A percentile compares a stretch with the other conserved stretches of the same genome.
phyloP scores from a whole-genome alignment of 2,329 filamentous ascomycete species.

The Diaporthe citriasiana region DNA sequence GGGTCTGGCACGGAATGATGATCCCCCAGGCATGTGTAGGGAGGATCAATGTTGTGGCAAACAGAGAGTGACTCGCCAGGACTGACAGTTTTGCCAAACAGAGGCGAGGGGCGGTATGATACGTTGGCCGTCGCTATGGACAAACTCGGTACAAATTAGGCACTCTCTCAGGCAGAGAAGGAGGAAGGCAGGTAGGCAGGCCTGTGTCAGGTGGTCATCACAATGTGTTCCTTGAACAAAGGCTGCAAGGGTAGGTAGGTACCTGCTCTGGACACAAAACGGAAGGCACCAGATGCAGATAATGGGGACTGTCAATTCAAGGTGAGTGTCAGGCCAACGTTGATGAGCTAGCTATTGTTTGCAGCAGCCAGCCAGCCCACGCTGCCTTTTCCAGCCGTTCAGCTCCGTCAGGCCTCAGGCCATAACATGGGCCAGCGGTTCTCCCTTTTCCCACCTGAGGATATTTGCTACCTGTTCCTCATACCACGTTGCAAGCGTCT shows the following conservation, averaged over 20 bases:
- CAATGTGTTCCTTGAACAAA: slow-evolving; percentile 1
- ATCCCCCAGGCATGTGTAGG: neutral
- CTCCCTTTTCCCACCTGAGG: slow-evolving; percentile 60
- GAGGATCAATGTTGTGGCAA: neutral
- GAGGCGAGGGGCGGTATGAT: neutral
- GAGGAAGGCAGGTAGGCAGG: slow-evolving; percentile 1
- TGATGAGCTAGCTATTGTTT: neutral
- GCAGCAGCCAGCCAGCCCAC: neutral
- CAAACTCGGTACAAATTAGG: neutral
- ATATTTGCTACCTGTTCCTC: slow-evolving; percentile 75
- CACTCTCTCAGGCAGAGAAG: neutral
- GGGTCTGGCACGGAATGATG: too few relatives aligned
- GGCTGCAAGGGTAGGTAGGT: neutral
- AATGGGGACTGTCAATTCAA: neutral
- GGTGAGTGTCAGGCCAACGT: neutral
- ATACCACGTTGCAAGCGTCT: slow-evolving; percentile 76
- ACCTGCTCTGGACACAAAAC: neutral
- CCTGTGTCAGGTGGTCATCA: neutral
- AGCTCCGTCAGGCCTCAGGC: neutral
- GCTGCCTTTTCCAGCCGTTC: neutral
- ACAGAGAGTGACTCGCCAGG: neutral
- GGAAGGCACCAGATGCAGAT: neutral
- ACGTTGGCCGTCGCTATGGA: neutral
- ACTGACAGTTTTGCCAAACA: neutral
- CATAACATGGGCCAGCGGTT: slow-evolving; percentile 35